These are phyloP conservation scores for Calonectria fujianensis DNA, from an alignment of 2,329 filamentous ascomycete genomes.

Conservation along the genomic window DNA sequence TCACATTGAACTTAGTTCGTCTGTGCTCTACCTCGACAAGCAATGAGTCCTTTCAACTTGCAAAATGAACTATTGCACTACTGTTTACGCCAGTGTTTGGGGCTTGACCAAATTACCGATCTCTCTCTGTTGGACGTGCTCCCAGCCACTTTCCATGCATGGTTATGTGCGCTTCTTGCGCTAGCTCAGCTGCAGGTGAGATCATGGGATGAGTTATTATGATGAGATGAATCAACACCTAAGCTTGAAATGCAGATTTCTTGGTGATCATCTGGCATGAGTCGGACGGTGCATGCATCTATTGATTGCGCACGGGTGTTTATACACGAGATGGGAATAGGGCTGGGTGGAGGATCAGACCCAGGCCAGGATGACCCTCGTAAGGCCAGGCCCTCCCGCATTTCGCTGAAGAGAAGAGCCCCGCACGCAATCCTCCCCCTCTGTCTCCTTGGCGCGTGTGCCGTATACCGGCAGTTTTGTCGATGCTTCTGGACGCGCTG, in stretches of 20 bases:
- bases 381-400: not conserved
- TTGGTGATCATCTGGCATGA: not conserved
- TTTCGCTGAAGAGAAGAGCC: not conserved
- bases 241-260: not conserved
- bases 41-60: not conserved
- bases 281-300: constrained; percentile 14
- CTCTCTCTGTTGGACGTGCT: not conserved
- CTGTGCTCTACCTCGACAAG: too few relatives aligned
- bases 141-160: not conserved
- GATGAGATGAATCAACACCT: not conserved
- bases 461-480: not conserved
- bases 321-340: constrained; percentile 2
- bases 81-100: not conserved
- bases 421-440: not conserved
- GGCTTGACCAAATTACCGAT: not conserved
- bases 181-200: not conserved
- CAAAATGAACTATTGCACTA: not conserved
- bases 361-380: constrained; percentile 14
- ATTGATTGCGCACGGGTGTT: constrained; percentile 12
- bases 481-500: not conserved
- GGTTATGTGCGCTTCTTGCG: not conserved
- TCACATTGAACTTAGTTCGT: too few relatives aligned
- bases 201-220: not conserved
- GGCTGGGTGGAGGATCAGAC: constrained; percentile 7
- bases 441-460: not conserved